These are phyloP conservation scores for Mycena citricolor DNA, from an alignment of 1,284 basidiomycete species.

Conservation along the genomic window DNA sequence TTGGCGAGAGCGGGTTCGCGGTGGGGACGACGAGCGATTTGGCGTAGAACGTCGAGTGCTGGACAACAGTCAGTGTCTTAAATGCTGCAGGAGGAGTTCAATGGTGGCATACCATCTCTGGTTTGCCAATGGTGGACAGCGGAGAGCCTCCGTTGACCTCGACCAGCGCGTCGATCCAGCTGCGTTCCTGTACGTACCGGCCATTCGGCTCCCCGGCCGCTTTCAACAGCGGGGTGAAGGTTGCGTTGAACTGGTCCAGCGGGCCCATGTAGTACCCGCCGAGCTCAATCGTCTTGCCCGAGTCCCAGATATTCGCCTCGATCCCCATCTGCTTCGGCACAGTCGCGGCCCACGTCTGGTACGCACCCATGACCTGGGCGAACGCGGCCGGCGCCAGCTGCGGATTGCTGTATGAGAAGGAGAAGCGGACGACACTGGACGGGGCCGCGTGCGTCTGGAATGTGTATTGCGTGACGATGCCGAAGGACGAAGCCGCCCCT, in stretches of 20 bases:
- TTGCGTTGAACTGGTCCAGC: constrained; percentile 2
- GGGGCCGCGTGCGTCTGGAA: constrained; percentile 30
- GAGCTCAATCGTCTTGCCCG: constrained; percentile 6
- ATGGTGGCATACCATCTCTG: constrained; percentile 5
- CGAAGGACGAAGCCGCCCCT: constrained; percentile 34
- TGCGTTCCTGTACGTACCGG: constrained; percentile 6
- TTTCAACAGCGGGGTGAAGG: not conserved
- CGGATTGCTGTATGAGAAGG: constrained; percentile 15
- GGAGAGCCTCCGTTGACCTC: constrained; percentile 6
- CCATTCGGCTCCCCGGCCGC: constrained; percentile 1
- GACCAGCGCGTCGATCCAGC: constrained; percentile 10
- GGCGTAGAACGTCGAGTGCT: constrained; percentile 30
- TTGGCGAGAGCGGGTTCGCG: constrained; percentile 1
- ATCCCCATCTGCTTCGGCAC: constrained; percentile 12
- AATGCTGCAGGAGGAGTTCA: not conserved
- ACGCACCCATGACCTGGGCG: constrained; percentile 2
- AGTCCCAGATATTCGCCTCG: constrained; percentile 9
- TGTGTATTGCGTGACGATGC: constrained; percentile 32
- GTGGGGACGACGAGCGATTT: constrained; percentile 24
- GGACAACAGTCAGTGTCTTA: not conserved
- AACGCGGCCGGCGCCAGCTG: constrained; percentile 2
- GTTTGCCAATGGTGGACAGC: not conserved
- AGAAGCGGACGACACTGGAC: constrained; percentile 25
- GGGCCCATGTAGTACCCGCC: constrained; percentile 16
- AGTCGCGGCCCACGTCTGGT: constrained; percentile 6